Conservation (phyloP, 176 grass and related monocot genomes). For the Phoenix roebelenii region DNA sequence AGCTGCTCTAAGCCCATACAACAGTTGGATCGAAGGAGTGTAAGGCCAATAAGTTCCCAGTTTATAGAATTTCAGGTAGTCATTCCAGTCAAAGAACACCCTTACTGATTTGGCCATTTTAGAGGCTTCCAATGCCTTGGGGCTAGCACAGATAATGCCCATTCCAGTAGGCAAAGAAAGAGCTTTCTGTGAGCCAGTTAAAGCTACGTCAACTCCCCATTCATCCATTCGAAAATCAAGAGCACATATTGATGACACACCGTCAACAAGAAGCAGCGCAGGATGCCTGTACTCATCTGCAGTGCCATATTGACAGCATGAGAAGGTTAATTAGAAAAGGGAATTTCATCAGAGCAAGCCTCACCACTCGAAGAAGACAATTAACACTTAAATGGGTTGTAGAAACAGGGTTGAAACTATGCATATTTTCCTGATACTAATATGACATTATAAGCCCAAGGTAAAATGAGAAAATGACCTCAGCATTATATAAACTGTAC, state of each 20-base stretch:
- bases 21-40: conserved; percentile 88
- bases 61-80: conserved; percentile 84
- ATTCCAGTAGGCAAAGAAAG: conserved; percentile 90
- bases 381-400: no score
- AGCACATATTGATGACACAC: conserved; percentile 92
- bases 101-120: conserved; percentile 77
- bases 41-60: conserved; percentile 83
- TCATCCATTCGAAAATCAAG: conserved; percentile 93
- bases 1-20: conserved; percentile 79
- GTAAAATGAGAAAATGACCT: no score
- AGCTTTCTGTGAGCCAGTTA: conserved; percentile 96
- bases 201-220: conserved; percentile 92
- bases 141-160: conserved; percentile 79
- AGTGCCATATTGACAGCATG: neutral
- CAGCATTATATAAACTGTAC: no score
- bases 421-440: no score
- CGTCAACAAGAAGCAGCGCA: conserved; percentile 73
- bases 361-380: no score
- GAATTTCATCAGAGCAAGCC: no score
- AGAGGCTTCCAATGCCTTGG: conserved; percentile 63
- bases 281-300: conserved; percentile 62
- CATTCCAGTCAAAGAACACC: conserved; percentile 98
- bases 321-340: no score
- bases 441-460: no score
- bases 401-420: no score